phyloP scores from a whole-genome alignment of 139 green algal genomes.

The Desmodesmus armatus region DNA sequence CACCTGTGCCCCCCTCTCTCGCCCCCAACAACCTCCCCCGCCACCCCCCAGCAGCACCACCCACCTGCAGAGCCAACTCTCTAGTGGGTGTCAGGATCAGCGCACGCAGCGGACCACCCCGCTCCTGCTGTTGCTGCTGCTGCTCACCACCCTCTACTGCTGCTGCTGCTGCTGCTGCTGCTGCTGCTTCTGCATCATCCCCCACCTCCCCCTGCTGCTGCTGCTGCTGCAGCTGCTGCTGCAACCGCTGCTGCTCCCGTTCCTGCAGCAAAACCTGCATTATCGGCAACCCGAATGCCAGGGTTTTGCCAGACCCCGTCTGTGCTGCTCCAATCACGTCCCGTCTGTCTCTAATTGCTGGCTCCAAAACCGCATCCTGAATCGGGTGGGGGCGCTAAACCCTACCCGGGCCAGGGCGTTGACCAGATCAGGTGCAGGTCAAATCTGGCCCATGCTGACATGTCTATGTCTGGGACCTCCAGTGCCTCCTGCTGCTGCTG shows the following conservation, averaged over 20 bases:
- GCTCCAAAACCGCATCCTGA: constrained; percentile 81
- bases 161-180: background rate
- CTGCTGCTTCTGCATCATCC: constrained; percentile 1
- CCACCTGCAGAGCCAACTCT: constrained; percentile 95
- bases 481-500: constrained; percentile 5
- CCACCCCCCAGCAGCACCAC: too few relatives aligned
- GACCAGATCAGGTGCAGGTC: constrained; percentile 56
- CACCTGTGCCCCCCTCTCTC: too few relatives aligned
- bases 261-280: constrained; percentile 82
- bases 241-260: constrained; percentile 38
- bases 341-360: constrained; percentile 70
- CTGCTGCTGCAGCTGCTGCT: constrained; percentile 32
- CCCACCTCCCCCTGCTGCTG: background rate
- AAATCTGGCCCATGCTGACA: constrained; percentile 59
- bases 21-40: too few relatives aligned
- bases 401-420: constrained; percentile 53
- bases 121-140: constrained; percentile 2
- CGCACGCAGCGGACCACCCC: constrained; percentile 72
- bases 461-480: constrained; percentile 45
- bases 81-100: constrained; percentile 94
- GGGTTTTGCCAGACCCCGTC: constrained; percentile 98
- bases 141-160: constrained; percentile 1
- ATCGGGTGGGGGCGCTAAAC: constrained; percentile 86
- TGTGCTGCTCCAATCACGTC: constrained; percentile 97
- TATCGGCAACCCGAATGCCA: constrained; percentile 97